Conservation (phyloP, 306 rosid species). For the Hylodesmum podocarpum region DNA sequence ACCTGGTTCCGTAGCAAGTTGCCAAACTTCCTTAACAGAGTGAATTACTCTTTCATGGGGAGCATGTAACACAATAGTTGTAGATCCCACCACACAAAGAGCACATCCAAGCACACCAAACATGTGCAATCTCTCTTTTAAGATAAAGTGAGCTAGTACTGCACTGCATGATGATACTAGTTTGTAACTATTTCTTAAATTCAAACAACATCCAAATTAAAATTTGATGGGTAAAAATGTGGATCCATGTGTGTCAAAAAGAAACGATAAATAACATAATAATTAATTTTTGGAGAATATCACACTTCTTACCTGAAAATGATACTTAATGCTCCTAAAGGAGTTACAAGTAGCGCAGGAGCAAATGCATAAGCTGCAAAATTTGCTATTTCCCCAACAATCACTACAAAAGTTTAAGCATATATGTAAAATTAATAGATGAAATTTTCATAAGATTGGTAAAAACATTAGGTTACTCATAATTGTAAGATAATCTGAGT, state of each 20-base stretch:
- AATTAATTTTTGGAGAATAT: background rate
- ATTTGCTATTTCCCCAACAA: constrained; percentile 90
- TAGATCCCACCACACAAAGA: constrained; percentile 88
- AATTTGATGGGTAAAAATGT: background rate
- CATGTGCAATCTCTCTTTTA: constrained; percentile 71
- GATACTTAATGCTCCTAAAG: constrained; percentile 94
- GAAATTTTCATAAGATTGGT: background rate
- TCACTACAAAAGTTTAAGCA: constrained; percentile 53
- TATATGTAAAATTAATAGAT: constrained; percentile 9
- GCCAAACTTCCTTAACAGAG: constrained; percentile 95
- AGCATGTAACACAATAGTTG: constrained; percentile 82
- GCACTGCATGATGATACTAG: constrained; percentile 64
- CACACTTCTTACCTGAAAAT: constrained; percentile 69
- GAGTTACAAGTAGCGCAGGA: constrained; percentile 92
- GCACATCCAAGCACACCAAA: constrained; percentile 91
- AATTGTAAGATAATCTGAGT: background rate
- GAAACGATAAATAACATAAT: background rate
- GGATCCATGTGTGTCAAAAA: background rate
- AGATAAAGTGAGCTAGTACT: constrained; percentile 86
- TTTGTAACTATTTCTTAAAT: constrained; percentile 23
- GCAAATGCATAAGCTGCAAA: constrained; percentile 98
- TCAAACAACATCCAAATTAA: background rate
- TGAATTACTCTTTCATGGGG: constrained; percentile 72
- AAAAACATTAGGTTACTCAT: background rate
- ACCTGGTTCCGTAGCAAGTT: constrained; percentile 90